These are phyloP conservation scores for Cytospora mali DNA, from an alignment of 2,329 filamentous ascomycete genomes.

Conservation along the genomic window DNA sequence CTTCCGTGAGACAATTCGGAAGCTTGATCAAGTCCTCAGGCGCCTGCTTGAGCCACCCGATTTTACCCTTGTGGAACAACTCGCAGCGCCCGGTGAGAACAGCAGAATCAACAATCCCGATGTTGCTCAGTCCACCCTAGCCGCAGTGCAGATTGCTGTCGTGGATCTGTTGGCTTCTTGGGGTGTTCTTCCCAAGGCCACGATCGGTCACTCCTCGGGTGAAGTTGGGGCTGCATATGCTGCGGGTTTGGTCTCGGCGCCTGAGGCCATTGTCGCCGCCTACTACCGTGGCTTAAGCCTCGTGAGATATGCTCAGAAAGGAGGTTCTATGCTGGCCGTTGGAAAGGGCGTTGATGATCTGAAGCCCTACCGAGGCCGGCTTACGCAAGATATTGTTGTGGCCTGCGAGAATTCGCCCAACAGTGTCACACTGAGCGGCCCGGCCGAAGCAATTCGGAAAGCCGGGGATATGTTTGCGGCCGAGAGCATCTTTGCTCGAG, in stretches of 20 bases:
- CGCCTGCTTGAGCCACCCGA: neutral
- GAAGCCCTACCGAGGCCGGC: neutral
- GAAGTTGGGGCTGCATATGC: slow-evolving; percentile 40
- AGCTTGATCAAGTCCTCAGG: neutral
- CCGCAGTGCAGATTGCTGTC: slow-evolving; percentile 37
- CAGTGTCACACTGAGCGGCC: slow-evolving; percentile 21
- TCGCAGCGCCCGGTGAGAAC: neutral
- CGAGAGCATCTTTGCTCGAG: neutral
- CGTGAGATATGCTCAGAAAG: too few relatives aligned
- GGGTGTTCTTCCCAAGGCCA: slow-evolving; percentile 32
- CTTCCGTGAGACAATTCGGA: neutral
- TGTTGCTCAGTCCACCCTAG: slow-evolving; percentile 35
- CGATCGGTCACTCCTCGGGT: slow-evolving; percentile 41
- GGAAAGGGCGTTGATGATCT: neutral
- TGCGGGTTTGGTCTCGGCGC: slow-evolving; percentile 20
- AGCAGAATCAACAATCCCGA: slow-evolving; percentile 17
- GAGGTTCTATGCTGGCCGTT: neutral
- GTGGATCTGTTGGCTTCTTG: slow-evolving; percentile 35
- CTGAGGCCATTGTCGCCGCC: neutral
- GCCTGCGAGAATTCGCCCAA: slow-evolving; percentile 25
- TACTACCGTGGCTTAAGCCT: neutral
- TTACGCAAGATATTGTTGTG: neutral
- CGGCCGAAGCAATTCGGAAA: neutral
- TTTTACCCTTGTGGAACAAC: neutral
- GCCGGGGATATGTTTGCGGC: neutral